Conservation (phyloP, 148 eudicot genomes). For the Vaccinium corymbosum region DNA sequence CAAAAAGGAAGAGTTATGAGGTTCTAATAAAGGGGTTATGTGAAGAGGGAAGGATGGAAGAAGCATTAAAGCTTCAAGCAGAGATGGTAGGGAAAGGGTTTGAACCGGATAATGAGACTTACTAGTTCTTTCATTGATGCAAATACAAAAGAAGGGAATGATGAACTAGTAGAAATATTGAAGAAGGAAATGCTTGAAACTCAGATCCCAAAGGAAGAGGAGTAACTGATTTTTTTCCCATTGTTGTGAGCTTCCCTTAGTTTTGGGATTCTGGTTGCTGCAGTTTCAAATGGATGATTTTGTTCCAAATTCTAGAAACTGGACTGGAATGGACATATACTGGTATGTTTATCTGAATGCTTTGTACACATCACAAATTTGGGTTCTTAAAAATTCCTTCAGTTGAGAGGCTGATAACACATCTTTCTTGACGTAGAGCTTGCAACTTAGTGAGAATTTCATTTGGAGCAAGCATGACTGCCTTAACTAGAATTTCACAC, state of each 20-base stretch:
- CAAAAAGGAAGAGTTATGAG: slow-evolving; percentile 46
- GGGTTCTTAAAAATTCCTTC: background rate
- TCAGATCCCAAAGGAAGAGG: slow-evolving; percentile 9
- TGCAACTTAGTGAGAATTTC: background rate
- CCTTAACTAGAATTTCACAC: background rate
- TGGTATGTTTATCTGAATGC: background rate
- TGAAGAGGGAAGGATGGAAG: slow-evolving; percentile 50
- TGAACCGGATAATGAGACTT: slow-evolving; percentile 45
- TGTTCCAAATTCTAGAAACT: slow-evolving; percentile 1
- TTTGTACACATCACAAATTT: background rate
- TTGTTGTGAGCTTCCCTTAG: background rate
- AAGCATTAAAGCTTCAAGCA: slow-evolving; percentile 63
- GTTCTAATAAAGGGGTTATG: slow-evolving; percentile 59
- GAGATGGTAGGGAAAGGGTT: slow-evolving; percentile 77
- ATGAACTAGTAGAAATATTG: slow-evolving; percentile 20
- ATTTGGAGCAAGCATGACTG: background rate
- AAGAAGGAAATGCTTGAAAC: slow-evolving; percentile 51
- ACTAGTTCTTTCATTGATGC: slow-evolving; percentile 59
- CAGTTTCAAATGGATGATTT: background rate
- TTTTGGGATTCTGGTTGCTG: background rate
- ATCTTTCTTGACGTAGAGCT: background rate
- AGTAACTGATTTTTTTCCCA: background rate
- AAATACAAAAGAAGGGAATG: slow-evolving; percentile 51
- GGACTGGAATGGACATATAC: background rate
- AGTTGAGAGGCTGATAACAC: background rate